These are phyloP conservation scores for Suillus subluteus DNA, from an alignment of 768 basidiomycete species.

Conservation along the genomic window DNA sequence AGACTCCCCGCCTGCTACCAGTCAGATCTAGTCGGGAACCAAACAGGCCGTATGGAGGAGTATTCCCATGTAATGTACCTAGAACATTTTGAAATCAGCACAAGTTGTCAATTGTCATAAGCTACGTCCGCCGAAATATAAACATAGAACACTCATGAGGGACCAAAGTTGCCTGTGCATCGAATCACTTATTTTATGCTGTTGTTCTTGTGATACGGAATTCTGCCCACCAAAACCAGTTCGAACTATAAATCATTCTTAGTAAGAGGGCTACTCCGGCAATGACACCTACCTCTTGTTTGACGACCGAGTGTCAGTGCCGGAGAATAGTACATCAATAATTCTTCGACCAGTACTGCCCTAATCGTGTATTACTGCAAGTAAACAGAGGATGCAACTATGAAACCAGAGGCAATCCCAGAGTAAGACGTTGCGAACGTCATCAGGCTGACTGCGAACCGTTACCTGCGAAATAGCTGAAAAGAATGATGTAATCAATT, in stretches of 20 bases:
- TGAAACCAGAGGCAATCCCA: background rate
- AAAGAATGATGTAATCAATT: background rate
- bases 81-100: background rate
- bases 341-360: background rate
- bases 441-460: background rate
- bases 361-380: background rate
- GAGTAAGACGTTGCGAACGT: background rate
- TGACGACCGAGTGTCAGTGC: background rate
- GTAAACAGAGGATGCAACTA: background rate
- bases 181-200: background rate
- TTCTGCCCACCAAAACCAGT: background rate
- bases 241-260: background rate
- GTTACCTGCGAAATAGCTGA: background rate
- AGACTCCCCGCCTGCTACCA: background rate
- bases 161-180: background rate
- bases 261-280: background rate
- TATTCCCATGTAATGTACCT: background rate
- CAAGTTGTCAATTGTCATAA: background rate
- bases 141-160: background rate
- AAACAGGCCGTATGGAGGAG: background rate
- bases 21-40: background rate
- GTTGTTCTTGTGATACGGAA: background rate
- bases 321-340: background rate
- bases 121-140: background rate
- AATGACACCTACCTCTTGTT: background rate